Conservation (phyloP, 2,329 filamentous ascomycete genomes). For the Diaporthe longicolla region DNA sequence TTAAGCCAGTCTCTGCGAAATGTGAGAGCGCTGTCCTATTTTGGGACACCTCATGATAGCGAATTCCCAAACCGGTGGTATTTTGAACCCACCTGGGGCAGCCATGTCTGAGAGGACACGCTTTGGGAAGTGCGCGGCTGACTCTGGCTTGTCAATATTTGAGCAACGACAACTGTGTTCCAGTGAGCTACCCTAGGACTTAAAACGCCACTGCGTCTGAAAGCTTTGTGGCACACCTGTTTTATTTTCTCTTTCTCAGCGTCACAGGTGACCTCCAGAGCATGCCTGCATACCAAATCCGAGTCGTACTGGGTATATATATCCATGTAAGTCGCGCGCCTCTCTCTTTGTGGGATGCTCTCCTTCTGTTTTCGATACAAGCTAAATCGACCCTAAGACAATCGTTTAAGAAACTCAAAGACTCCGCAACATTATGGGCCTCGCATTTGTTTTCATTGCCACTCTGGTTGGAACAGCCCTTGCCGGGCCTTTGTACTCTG, state of each 20-base stretch:
- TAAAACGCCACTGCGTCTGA: neutral
- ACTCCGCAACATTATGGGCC: neutral
- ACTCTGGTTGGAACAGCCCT: constrained; percentile 14
- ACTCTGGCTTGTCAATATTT: neutral
- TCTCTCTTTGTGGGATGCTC: neutral
- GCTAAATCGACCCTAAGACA: neutral
- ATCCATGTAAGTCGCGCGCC: neutral
- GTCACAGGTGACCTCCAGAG: neutral
- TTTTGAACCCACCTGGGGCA: neutral
- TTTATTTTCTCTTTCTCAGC: neutral
- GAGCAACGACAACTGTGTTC: neutral
- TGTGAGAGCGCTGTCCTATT: neutral
- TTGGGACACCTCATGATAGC: neutral
- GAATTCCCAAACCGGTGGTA: neutral
- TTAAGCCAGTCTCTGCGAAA: neutral
- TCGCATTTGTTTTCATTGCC: neutral
- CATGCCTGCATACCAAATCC: neutral
- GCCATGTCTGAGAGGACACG: neutral
- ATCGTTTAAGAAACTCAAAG: neutral
- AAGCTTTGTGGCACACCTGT: neutral
- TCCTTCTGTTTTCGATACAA: neutral
- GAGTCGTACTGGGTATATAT: neutral
- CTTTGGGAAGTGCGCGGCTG: neutral
- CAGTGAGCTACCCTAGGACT: too few relatives aligned
- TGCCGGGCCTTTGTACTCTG: constrained; percentile 16